Base-by-base conservation (phyloP, 768 basidiomycete genomes). In the Lyophyllum decastes region DNA sequence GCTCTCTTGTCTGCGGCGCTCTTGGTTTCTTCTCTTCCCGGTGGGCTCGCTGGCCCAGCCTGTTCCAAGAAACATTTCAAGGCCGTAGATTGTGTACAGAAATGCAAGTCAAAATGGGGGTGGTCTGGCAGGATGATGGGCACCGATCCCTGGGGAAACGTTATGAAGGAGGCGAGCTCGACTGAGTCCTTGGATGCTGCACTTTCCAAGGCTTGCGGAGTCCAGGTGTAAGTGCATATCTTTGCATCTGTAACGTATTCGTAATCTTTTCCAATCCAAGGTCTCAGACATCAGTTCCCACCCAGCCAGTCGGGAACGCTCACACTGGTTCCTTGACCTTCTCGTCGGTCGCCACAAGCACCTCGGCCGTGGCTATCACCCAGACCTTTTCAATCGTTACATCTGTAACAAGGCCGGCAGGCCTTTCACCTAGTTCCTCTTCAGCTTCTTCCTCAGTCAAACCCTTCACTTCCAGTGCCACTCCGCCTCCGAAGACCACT, bases 101-200 rank as follows among this genome's bases (percentile, higher is more conserved):
- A 58, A 57, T 82, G 81, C 66, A 74, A 70, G 61, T 60, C 68
- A 17, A 73, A 68, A 60, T 81, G 79, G 79, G 81, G 81, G 0
- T 80, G 78, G 75, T 70, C 78, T 14, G 81, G 81, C 19, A 64
- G 64, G 14, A 69, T 75, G 53, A 82, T 85, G 79, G 81, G 80
- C 56, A 73, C 71, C n/a, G 78, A 85, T 66, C 77, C 73, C 26
- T 87, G 84, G 84, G 85, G 85, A 48, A 62, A 73, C 27, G 82
- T 83, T 41, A 76, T 83, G 62, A 65, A 73, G 50, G 73, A 77
- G 30, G 55, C 66, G 12, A 68, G 65, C 24, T 61, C 70, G 7
- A 58, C 63, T 8, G 68, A 71, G n/a, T 71, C 70, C 58, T 71
- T 70, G 61, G 70, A 77, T 58, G 61, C 67, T 30, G 69, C 71